These are phyloP conservation scores for Alternaria alternata DNA, from an alignment of 2,329 filamentous ascomycete species.

Conservation along the genomic window DNA sequence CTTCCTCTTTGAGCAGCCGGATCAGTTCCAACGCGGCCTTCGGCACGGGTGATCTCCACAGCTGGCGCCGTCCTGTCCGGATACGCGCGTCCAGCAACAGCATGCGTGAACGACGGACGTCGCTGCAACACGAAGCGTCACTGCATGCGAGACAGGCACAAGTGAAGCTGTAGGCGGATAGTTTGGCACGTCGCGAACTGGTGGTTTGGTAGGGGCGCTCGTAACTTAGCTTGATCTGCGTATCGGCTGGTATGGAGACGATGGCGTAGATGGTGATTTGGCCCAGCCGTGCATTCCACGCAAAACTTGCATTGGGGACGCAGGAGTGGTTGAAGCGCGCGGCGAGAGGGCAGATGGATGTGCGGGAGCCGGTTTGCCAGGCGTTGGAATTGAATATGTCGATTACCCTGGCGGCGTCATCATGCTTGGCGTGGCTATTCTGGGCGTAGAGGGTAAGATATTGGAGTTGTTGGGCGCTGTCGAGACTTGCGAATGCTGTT, in stretches of 20 bases:
- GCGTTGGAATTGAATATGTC: constrained; percentile 36
- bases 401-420: constrained; percentile 16
- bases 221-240: constrained; percentile 45
- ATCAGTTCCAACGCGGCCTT: constrained; percentile 24
- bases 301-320: constrained; percentile 43
- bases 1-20: constrained; percentile 25
- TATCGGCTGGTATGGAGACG: constrained; percentile 34
- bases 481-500: constrained; percentile 19
- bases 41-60: constrained; percentile 22
- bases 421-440: background rate
- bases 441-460: constrained; percentile 27
- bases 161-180: constrained; percentile 31
- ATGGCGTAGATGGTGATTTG: constrained; percentile 37
- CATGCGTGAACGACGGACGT: constrained; percentile 27
- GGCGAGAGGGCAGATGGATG: constrained; percentile 38
- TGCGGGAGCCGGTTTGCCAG: constrained; percentile 26
- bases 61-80: constrained; percentile 18
- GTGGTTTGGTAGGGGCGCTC: constrained; percentile 30
- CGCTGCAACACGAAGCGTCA: constrained; percentile 8
- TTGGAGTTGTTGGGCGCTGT: constrained; percentile 12
- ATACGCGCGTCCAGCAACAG: constrained; percentile 22
- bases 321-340: constrained; percentile 50
- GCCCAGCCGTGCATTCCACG: constrained; percentile 28
- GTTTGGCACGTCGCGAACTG: constrained; percentile 26
- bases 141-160: constrained; percentile 41